Evolutionary conservation across 331 rosid species (phyloP), one percentile per base, ranked within the genome.

Genomic region (Rhamnella rubrinervis): DNA sequence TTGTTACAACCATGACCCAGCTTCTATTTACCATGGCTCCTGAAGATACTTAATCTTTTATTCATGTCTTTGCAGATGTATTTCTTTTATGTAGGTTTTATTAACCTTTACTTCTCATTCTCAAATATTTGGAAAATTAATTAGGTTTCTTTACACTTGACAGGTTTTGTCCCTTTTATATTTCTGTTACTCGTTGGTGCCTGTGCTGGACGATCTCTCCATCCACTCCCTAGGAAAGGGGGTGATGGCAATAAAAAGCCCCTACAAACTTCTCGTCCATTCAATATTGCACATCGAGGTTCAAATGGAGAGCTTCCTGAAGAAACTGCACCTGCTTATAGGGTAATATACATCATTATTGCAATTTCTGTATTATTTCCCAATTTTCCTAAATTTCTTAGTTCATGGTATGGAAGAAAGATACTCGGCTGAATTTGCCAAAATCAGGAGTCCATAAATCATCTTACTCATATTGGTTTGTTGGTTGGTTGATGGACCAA

Each of bases 221-320:
- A 89, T 80, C 96, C 87, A 12, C 89, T 80, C 65, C 97, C 96
- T 52, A 72, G 89, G 58, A 77, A 83, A 75, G 41, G 1, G 6
- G 62, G 51, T 15, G 25, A 59, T 65, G 77, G 74, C 65, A 68
- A 31, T 55, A 78, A 78, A 57, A 71, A 67, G 71, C 92, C 95
- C 66, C 78, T 91, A 15, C 95, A 93, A 75, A 89, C 95, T 51
- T 87, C 58, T 67, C 89, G 91, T 44, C 95, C 98, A 5, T 91
- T 81, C 73, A 93, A 93, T 70, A 19, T 93, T 68, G 98, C 97
- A 6, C 98, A 93, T 73, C 85, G 98, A 23, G 98, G 98, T 75
- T 87, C 98, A n/a, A 89, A 87, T 59, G 98, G 98, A 71, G 98
- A 91, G 81, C 16, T 93, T 75, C 98, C 98, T 15, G 98, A 93